Evolutionary conservation across 2,329 filamentous ascomycete genomes (phyloP), one percentile per base, ranked within the genome.

Genomic region (Kalmusia sp.): DNA sequence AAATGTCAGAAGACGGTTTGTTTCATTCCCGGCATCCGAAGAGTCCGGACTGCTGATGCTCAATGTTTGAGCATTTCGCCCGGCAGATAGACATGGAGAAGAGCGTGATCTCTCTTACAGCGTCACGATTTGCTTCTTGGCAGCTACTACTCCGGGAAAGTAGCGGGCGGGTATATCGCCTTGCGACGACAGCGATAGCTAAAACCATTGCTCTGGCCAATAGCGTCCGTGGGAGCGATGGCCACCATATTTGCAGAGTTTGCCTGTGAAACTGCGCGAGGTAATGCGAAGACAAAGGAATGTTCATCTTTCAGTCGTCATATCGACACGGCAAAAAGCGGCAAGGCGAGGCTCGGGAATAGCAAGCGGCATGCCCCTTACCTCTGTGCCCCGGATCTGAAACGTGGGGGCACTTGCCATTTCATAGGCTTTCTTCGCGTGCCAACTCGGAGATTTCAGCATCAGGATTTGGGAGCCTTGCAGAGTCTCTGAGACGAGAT

Each of bases 401-500:
- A 62, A 59, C 57, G 59, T 62, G 59, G 59, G 59, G 59, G 56
- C 21, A 31, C 17, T 56, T 59, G 35, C 57, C 54, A 54, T 57
- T 56, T 30, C 27, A 30, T 14, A 17, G n/a, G 12, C 28, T 46
- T 41, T 49, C 43, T n/a, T 49, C 54, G 52, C 56, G 52, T 53
- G 53, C 37, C 22, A 14, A 28, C 22, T 57, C 56, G 56, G 56
- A 61, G 54, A 57, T 55, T 59, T 57, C 49, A 39, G 28, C 17
- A 27, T 28, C 31, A 45, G 41, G 41, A 45, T 37, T 47, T 22
- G 15, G 5, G 22, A 28, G 22, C 38, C 14, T 25, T 14, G 11
- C 9, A 14, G 25, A 21, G 2, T n/a, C 31, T 37, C 19, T 30
- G 27, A 21, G 15, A 44, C 7, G 17, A 44, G 3, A 19, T 31